A percentile compares a stretch with the other conserved stretches of the same genome.
Evolutionary conservation across 2,329 filamentous ascomycete species (phyloP).

Genomic region (Aspergillus floridensis): DNA sequence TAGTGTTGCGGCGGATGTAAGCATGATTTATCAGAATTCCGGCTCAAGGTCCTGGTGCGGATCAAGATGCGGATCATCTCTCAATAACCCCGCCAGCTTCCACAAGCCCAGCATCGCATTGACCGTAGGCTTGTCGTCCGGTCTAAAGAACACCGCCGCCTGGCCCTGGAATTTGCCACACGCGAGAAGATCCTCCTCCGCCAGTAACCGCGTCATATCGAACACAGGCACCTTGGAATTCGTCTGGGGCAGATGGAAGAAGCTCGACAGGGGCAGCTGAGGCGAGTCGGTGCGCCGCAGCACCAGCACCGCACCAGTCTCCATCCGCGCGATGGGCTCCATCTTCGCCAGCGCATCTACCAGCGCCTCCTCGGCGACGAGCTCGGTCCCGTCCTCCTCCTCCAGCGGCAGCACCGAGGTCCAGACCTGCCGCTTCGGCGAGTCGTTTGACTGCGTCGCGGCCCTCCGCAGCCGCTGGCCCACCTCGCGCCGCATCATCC

Average conservation of each 20-base stretch:
- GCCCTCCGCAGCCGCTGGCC: slow-evolving; percentile 36
- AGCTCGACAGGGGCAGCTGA: slow-evolving; percentile 22
- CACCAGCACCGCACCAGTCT: slow-evolving; percentile 31
- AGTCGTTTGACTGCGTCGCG: slow-evolving; percentile 23
- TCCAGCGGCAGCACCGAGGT: slow-evolving; percentile 15
- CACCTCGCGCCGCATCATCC: slow-evolving; percentile 36
- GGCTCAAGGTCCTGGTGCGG: background rate
- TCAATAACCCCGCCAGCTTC: slow-evolving; percentile 37
- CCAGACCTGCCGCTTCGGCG: slow-evolving; percentile 24
- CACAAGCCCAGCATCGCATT: slow-evolving; percentile 38
- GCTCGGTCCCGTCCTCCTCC: background rate
- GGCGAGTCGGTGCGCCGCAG: slow-evolving; percentile 1
- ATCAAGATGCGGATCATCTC: background rate
- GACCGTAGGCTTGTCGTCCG: slow-evolving; percentile 26
- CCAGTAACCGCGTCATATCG: slow-evolving; percentile 34
- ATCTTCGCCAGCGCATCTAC: slow-evolving; percentile 20
- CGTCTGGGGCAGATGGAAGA: slow-evolving; percentile 29
- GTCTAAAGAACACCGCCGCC: slow-evolving; percentile 37
- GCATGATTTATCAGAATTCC: background rate
- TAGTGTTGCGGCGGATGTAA: no score
- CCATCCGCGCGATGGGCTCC: slow-evolving; percentile 28
- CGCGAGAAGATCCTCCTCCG: slow-evolving; percentile 29
- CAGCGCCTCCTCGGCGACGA: slow-evolving; percentile 17
- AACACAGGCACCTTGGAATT: slow-evolving; percentile 37
- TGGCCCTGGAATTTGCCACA: slow-evolving; percentile 28